Conservation (phyloP, 2,329 filamentous ascomycete species). For the Cladorrhinum sp. region DNA sequence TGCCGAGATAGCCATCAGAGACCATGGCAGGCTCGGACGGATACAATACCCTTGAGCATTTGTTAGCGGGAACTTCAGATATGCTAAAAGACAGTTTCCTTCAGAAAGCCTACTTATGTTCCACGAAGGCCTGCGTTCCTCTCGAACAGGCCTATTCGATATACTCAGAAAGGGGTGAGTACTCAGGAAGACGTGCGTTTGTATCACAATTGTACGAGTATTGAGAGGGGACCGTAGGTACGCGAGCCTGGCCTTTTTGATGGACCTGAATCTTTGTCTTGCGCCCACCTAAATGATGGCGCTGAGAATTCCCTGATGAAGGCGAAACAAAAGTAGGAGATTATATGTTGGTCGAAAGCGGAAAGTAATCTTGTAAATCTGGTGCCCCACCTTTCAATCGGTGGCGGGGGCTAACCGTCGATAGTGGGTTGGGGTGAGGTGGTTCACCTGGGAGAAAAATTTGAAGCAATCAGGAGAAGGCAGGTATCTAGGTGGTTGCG, state of each 20-base stretch:
- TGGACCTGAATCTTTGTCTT: neutral
- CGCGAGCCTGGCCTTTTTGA: neutral
- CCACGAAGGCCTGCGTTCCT: too few relatives aligned
- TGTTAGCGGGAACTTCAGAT: too few relatives aligned
- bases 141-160: too few relatives aligned
- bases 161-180: too few relatives aligned
- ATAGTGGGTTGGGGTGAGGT: neutral
- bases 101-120: too few relatives aligned
- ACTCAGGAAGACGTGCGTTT: too few relatives aligned
- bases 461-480: neutral
- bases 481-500: neutral
- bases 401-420: neutral
- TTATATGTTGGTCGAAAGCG: neutral
- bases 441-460: neutral
- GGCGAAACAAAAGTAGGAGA: neutral
- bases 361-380: neutral
- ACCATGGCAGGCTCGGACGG: conserved; percentile 25
- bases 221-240: too few relatives aligned
- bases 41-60: too few relatives aligned
- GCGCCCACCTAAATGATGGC: neutral
- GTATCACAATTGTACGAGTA: too few relatives aligned
- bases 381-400: neutral
- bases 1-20: conserved; percentile 29
- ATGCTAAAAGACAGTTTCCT: too few relatives aligned
- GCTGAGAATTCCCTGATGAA: neutral